Base-by-base conservation (phyloP, 192 early-diverging fungal genomes). In the Coemansia aciculifera region DNA sequence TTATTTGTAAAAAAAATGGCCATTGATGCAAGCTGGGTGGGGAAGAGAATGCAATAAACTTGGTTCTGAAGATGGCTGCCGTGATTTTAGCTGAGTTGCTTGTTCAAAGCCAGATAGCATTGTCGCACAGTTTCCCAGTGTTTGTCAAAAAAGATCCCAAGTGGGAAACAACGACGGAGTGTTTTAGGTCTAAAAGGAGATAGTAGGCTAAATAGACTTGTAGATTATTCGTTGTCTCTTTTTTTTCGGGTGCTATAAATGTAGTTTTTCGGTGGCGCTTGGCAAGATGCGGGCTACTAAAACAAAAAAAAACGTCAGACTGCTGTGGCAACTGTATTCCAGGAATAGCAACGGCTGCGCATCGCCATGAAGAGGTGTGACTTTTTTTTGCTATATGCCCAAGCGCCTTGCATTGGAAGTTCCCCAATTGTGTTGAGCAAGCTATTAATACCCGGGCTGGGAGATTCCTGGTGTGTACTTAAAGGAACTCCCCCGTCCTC, bases 381-480 rank as follows among this genome's bases (percentile, higher is more conserved):
- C 54, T 31, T 57, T 44, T 42, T 17, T 48, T n/a, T 21, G 40
- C 19, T 29, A 19, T 31, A 24, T 57, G 29, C 29, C 24, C 54
- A 57, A 34, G 31, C 54, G 54, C 54, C 54, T 34, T 57, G 54
- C 51, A 42, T 51, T 4, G 3, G 34, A 36, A 29, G 48, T 21
- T 75, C 57, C 61, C 40, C 63, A 29, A 60, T 68, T 59, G 29
- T 42, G 31, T 31, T 54, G 51, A n/a, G 51, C 51, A 23, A n/a
- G 34, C 51, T 57, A 57, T 57, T 57, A 57, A 57, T 57, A 57
- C 29, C 29, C 29, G 54, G 54, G 23, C 29, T 29, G 54, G 54
- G 54, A 32, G 54, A 57, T 32, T 29, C 29, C 54, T 32, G 54
- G 54, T 15, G 54, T 29, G 51, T 54, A 57, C 15, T 57, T 57